phyloP scores from a whole-genome alignment of 345 rosid species.

The Garcia nutans region DNA sequence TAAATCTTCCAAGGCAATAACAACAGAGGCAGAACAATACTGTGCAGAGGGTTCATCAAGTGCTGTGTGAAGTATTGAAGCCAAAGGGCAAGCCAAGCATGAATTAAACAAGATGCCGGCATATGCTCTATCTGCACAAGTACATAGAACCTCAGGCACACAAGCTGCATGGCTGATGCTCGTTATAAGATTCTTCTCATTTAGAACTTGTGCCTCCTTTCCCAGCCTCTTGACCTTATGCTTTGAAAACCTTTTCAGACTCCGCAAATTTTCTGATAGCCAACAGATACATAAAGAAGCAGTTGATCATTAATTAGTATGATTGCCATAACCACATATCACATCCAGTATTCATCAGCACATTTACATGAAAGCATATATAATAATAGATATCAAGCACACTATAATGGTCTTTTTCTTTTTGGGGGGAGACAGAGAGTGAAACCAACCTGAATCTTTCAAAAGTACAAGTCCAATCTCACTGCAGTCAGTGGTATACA shows the following conservation, averaged over 20 bases:
- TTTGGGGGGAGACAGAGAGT: background rate
- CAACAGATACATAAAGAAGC: slow-evolving; percentile 14
- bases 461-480: slow-evolving; percentile 77
- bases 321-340: background rate
- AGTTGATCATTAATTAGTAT: slow-evolving; percentile 15
- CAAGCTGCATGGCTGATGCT: slow-evolving; percentile 54
- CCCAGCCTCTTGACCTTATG: slow-evolving; percentile 70
- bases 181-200: slow-evolving; percentile 80
- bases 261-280: slow-evolving; percentile 54
- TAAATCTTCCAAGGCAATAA: slow-evolving; percentile 70
- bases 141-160: slow-evolving; percentile 67
- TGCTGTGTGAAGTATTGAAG: slow-evolving; percentile 69
- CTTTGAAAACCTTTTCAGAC: slow-evolving; percentile 87
- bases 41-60: slow-evolving; percentile 70
- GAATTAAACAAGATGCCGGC: slow-evolving; percentile 73
- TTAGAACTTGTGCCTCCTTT: slow-evolving; percentile 81
- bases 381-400: too few relatives aligned
- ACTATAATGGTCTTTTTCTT: background rate
- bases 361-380: slow-evolving; percentile 1
- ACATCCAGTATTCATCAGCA: background rate
- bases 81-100: slow-evolving; percentile 74
- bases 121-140: slow-evolving; percentile 59
- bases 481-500: slow-evolving; percentile 82
- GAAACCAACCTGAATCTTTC: slow-evolving; percentile 58
- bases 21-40: slow-evolving; percentile 73